These are phyloP conservation scores for Rhodotorula babjevae DNA, from an alignment of 768 basidiomycete species.

Conservation along the genomic window DNA sequence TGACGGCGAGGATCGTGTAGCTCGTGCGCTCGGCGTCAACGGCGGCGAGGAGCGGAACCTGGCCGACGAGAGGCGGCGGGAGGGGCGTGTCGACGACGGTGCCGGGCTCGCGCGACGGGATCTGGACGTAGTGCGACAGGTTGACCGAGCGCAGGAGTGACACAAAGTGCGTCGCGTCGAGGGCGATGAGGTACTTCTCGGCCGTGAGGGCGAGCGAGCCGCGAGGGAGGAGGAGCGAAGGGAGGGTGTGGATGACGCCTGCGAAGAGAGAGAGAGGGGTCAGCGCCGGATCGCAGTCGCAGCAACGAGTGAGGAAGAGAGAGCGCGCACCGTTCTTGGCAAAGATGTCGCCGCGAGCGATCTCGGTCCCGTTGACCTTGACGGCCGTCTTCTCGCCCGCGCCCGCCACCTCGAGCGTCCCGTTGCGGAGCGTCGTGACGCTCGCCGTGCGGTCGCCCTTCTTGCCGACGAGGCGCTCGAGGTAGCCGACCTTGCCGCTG, in stretches of 20 bases:
- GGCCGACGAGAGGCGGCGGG: background rate
- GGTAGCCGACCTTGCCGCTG: constrained; percentile 46
- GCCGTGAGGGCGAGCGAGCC: constrained; percentile 75
- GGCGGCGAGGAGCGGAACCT: background rate
- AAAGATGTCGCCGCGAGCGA: constrained; percentile 76
- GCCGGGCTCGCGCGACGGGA: constrained; percentile 38
- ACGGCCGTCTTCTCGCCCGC: constrained; percentile 52
- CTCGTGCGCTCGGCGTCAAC: constrained; percentile 52
- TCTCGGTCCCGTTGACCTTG: constrained; percentile 47
- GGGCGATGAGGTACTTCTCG: constrained; percentile 86
- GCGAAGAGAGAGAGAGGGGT: background rate
- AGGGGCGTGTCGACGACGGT: constrained; percentile 52
- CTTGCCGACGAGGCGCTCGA: constrained; percentile 39
- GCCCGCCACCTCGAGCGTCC: constrained; percentile 58
- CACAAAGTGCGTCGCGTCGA: constrained; percentile 88
- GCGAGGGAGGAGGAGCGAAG: constrained; percentile 70
- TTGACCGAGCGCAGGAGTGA: constrained; percentile 78
- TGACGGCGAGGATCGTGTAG: constrained; percentile 86
- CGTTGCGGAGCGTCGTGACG: constrained; percentile 51
- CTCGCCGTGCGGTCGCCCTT: background rate
- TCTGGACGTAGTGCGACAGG: constrained; percentile 53
- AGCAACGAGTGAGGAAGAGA: background rate
- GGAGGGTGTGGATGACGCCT: constrained; percentile 82
- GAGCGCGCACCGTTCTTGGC: constrained; percentile 76
- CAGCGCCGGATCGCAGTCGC: background rate